These are phyloP conservation scores for Linanthus parryae DNA, from an alignment of 148 eudicot species.

Conservation along the genomic window DNA sequence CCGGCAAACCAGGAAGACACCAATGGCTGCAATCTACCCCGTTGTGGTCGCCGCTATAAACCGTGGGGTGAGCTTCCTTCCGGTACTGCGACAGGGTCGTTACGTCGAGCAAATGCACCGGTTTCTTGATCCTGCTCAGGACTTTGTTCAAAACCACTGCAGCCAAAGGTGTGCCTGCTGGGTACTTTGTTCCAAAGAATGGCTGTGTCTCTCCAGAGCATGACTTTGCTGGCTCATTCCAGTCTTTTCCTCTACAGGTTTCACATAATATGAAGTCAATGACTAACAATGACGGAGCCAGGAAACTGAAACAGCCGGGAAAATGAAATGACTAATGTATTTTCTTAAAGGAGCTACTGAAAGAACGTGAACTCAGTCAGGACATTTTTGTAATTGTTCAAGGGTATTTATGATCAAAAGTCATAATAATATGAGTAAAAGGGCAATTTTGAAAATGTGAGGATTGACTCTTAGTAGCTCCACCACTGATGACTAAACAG, in stretches of 20 bases:
- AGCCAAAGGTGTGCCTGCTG: constrained; percentile 24
- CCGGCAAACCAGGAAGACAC: constrained; percentile 52
- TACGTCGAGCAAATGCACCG: constrained; percentile 37
- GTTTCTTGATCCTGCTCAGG: constrained; percentile 23
- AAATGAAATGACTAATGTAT: too few species aligned
- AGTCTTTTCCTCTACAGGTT: constrained; percentile 69
- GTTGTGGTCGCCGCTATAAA: constrained; percentile 12
- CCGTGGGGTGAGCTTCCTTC: constrained; percentile 44
- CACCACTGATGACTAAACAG: too few species aligned
- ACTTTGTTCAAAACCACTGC: constrained; percentile 26
- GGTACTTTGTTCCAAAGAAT: constrained; percentile 19
- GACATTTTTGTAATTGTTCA: too few species aligned
- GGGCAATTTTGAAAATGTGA: too few species aligned
- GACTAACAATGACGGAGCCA: too few species aligned
- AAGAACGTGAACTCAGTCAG: too few species aligned
- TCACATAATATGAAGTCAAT: not conserved
- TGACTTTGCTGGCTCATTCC: constrained; percentile 16
- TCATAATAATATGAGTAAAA: too few species aligned
- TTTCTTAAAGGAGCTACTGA: too few species aligned
- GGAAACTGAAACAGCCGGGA: too few species aligned
- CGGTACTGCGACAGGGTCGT: constrained; percentile 39
- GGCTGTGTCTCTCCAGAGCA: constrained; percentile 28
- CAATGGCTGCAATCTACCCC: constrained; percentile 59
- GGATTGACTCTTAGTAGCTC: too few species aligned
- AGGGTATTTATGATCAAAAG: too few species aligned